Base-by-base conservation (phyloP, 2,329 filamentous ascomycete genomes). In the Peltaster fructicola region DNA sequence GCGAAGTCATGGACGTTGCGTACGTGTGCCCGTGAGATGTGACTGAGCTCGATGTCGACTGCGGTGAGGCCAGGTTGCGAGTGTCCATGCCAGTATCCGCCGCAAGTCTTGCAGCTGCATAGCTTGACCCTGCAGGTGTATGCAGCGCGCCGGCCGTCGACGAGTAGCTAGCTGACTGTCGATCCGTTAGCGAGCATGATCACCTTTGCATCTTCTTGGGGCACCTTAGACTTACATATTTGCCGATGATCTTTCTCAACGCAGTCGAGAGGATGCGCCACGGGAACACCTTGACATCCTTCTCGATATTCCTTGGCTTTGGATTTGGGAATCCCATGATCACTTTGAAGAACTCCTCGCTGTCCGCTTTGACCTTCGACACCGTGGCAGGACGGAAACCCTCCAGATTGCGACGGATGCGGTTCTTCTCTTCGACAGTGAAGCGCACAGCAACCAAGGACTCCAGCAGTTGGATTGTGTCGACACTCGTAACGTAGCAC, bases 281-380 rank as follows among this genome's bases (percentile, higher is more conserved):
- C 4, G 82, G 76, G 45, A 95, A 98, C 8, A 95, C 88, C 56
- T 98, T 98, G 47, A 98, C 84, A 44, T 95, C 85, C 57, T 98
- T 98, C 59, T 95, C 88, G 36, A 98, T 98, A 46, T 95, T 93
- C 34, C 88, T 68, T 10, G 88, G 88, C 54, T 95, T 95, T 2
- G 88, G 88, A 32, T 76, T 79, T 8, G 82, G 81, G 46, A 95
- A 95, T 2, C 72, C 80, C 88, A 98, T 98, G 54, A 98, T 95
- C 41, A 93, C 66, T 57, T 93, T 93, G 70, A 95, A 95, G 52
- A 95, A 95, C 27, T 90, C 81, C 50, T 95, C 85, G 47, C 79
- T 92, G 31, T 95, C 85, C 1, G 72, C 47, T 54, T 91, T 92
- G 30, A 73, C 72, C 53, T 98, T 98, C 39, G 82, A 92, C 10